A percentile compares a stretch with the other conserved stretches of the same genome.
These are phyloP conservation scores for Leccinellum rugosiceps DNA, from an alignment of 768 basidiomycete species.

Conservation along the genomic window DNA sequence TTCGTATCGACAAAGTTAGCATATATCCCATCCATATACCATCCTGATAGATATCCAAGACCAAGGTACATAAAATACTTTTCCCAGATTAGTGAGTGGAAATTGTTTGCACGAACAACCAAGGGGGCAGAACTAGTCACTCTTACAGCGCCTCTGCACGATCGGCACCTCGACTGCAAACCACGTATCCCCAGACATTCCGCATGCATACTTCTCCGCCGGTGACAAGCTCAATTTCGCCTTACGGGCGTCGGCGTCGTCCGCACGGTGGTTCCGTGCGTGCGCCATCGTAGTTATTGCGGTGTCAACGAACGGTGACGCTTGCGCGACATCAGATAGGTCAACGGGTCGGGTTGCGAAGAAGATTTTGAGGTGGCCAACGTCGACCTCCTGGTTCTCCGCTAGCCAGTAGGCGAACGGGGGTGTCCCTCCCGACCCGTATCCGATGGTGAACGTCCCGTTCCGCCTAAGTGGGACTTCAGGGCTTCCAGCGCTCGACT, in stretches of 20 bases:
- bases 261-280: not conserved
- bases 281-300: not conserved
- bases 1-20: not conserved
- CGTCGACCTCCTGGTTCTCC: not conserved
- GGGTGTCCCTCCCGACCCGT: not conserved
- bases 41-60: not conserved
- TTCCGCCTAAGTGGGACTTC: not conserved
- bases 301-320: not conserved
- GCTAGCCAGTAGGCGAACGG: constrained; percentile 6
- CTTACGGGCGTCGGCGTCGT: not conserved
- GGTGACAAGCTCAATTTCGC: not conserved
- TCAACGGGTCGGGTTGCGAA: not conserved
- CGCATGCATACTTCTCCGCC: not conserved
- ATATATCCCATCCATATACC: not conserved
- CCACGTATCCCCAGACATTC: not conserved
- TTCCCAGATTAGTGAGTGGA: not conserved
- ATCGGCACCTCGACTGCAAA: not conserved
- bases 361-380: not conserved
- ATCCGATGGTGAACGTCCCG: not conserved
- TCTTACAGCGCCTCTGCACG: not conserved
- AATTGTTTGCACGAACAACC: not conserved
- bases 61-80: too few relatives aligned
- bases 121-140: not conserved
- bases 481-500: not conserved
- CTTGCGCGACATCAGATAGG: not conserved